phyloP scores from a whole-genome alignment of 2,329 filamentous ascomycete genomes.

The Exophiala oligosperma region DNA sequence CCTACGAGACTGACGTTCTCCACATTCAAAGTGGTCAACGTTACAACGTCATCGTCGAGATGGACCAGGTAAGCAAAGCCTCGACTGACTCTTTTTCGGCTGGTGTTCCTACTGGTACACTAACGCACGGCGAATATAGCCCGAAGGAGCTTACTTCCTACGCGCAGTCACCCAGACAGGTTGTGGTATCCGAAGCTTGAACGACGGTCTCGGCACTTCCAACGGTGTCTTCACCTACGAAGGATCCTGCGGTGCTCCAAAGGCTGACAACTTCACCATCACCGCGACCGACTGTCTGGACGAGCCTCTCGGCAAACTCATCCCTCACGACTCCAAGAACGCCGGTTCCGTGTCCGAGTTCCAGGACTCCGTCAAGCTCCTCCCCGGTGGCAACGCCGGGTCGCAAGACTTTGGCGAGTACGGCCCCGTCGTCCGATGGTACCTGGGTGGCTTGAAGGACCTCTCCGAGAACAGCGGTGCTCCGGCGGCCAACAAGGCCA shows the following conservation, averaged over 20 bases:
- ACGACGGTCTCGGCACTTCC: constrained; percentile 23
- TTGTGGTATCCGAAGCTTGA: constrained; percentile 15
- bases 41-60: constrained; percentile 33
- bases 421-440: constrained; percentile 24
- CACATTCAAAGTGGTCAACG: constrained; percentile 58
- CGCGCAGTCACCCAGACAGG: constrained; percentile 27
- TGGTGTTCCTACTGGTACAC: background rate
- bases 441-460: constrained; percentile 9
- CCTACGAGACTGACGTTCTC: constrained; percentile 58
- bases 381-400: constrained; percentile 27
- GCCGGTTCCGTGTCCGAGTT: constrained; percentile 17
- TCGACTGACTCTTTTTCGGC: background rate
- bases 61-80: constrained; percentile 20
- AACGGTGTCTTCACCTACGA: constrained; percentile 27
- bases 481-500: constrained; percentile 8
- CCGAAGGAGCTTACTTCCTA: constrained; percentile 26
- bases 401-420: constrained; percentile 17
- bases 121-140: constrained; percentile 9
- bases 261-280: constrained; percentile 11
- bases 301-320: constrained; percentile 24
- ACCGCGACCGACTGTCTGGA: constrained; percentile 22
- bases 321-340: constrained; percentile 18
- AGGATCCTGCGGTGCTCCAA: constrained; percentile 16
- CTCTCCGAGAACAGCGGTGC: constrained; percentile 17
- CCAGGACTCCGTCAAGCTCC: constrained; percentile 13